Evolutionary conservation across 371 early-diverging fungal genomes (phyloP).

Genomic region (Rhizopus sp.): DNA sequence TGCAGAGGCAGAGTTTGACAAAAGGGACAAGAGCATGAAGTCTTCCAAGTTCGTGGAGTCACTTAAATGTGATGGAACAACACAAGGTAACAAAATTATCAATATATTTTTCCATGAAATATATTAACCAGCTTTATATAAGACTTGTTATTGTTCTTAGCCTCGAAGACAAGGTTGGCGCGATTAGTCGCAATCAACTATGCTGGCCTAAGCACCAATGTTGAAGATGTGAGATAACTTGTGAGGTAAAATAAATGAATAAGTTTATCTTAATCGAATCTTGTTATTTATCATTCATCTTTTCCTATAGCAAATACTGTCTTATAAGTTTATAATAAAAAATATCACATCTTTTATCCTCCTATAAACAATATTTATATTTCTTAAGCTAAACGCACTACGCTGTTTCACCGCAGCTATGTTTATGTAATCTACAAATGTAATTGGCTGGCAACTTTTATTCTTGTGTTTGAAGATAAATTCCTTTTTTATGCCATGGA

Average conservation of each 20-base stretch:
- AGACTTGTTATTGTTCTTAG: conserved; percentile 10
- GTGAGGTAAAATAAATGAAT: conserved; percentile 17
- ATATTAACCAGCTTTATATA: conserved; percentile 14
- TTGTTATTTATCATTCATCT: conserved; percentile 14
- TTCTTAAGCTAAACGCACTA: no score
- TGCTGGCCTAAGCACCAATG: conserved; percentile 12
- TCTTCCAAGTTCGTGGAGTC: conserved; percentile 10
- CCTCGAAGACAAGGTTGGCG: conserved; percentile 7
- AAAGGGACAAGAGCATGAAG: conserved; percentile 11
- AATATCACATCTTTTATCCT: no score
- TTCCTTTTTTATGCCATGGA: no score
- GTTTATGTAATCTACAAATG: no score
- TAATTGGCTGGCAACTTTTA: no score
- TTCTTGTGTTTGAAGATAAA: no score
- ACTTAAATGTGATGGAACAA: conserved; percentile 20
- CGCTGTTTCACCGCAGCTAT: no score
- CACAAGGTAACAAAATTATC: conserved; percentile 18
- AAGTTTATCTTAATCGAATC: conserved; percentile 12
- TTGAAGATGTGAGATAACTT: conserved; percentile 14
- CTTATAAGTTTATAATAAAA: no score
- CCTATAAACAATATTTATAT: no score
- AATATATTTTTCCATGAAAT: conserved; percentile 14
- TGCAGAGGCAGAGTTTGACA: conserved; percentile 8
- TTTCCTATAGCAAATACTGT: conserved; percentile 13
- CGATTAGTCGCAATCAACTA: conserved; percentile 13